Conservation (phyloP, 2,329 filamentous ascomycete genomes). For the Microcyclosporella mali region DNA sequence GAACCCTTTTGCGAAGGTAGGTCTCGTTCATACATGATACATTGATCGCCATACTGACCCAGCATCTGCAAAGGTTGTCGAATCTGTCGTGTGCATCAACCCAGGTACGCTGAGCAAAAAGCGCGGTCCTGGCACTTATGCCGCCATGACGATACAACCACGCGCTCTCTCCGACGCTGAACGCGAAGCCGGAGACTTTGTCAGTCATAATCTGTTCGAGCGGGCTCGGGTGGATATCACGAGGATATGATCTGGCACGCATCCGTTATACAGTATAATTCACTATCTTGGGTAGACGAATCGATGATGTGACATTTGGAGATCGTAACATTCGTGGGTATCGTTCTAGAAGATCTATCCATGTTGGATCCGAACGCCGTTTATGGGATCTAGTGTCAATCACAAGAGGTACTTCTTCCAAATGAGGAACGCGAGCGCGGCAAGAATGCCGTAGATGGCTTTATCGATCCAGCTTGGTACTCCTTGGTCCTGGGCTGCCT, state of each 20-base stretch:
- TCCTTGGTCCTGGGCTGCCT: conserved; percentile 36
- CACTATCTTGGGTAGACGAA: neutral
- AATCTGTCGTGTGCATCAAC: conserved; percentile 85
- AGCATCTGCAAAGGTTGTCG: conserved; percentile 61
- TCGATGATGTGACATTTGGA: no score
- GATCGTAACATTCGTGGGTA: conserved; percentile 1
- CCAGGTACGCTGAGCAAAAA: conserved; percentile 82
- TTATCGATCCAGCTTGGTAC: conserved; percentile 74
- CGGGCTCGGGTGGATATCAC: conserved; percentile 81
- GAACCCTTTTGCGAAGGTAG: conserved; percentile 81
- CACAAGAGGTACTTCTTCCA: conserved; percentile 20
- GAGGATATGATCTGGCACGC: conserved; percentile 53
- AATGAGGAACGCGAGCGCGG: conserved; percentile 66
- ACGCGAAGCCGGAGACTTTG: conserved; percentile 48
- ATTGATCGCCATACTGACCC: conserved; percentile 9
- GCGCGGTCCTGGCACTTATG: conserved; percentile 77
- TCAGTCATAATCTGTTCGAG: conserved; percentile 72
- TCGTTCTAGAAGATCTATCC: neutral
- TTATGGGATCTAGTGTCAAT: neutral
- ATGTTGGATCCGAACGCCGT: neutral
- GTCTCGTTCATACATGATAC: conserved; percentile 20
- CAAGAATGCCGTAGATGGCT: conserved; percentile 65
- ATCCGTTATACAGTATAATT: neutral
- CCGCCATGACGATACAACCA: conserved; percentile 68
- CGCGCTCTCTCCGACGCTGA: conserved; percentile 55